Percentiles rank a stretch among this genome's conserved stretches.
These are phyloP conservation scores for Solanum appendiculatum DNA, from an alignment of 257 asterid genomes.

Conservation along the genomic window DNA sequence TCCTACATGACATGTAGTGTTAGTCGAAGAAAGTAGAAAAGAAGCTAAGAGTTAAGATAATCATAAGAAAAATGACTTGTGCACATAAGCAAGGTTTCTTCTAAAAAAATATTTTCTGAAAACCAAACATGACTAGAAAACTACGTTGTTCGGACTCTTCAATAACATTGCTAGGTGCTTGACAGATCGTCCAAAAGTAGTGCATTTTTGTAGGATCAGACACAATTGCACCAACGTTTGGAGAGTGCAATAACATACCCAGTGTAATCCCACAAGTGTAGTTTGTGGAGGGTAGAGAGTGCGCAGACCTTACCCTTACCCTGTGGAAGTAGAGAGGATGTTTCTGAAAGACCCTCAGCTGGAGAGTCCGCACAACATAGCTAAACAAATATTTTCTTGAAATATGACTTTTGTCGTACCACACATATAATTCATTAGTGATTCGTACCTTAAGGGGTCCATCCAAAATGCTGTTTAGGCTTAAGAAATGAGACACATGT, in stretches of 20 bases:
- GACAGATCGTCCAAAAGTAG: neutral
- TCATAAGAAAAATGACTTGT: no score
- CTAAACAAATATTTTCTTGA: neutral
- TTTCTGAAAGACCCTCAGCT: neutral
- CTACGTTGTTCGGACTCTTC: neutral
- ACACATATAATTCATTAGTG: neutral
- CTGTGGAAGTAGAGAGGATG: neutral
- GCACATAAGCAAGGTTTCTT: neutral
- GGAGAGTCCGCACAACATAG: neutral
- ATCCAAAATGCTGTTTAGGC: conserved; percentile 53
- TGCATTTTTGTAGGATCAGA: neutral
- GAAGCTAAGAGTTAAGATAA: no score
- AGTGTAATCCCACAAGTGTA: neutral
- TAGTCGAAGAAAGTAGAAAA: no score
- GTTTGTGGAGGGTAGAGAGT: no score
- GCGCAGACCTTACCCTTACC: neutral
- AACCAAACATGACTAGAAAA: neutral
- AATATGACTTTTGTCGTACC: neutral
- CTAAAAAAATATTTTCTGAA: neutral
- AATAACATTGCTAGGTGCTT: neutral
- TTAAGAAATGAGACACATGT: conserved; percentile 56
- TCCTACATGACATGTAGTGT: neutral
- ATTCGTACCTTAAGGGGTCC: conserved; percentile 57
- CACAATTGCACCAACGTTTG: neutral
- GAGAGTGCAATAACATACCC: neutral